These are phyloP conservation scores for Botrytis squamosa DNA, from an alignment of 2,329 filamentous ascomycete genomes.

Conservation along the genomic window DNA sequence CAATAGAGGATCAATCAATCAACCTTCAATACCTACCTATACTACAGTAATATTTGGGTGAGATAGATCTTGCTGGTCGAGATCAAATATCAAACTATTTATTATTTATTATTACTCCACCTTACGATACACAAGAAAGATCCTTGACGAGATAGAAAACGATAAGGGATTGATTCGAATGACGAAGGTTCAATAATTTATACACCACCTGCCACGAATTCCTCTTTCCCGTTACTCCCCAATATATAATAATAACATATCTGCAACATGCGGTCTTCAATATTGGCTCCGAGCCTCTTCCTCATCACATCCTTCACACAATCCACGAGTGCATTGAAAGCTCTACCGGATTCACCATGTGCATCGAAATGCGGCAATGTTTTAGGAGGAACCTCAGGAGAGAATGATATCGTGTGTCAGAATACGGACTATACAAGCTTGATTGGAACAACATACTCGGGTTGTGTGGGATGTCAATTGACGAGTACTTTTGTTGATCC, in stretches of 20 bases:
- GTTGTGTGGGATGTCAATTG: constrained; percentile 36
- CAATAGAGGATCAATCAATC: neutral
- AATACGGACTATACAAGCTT: constrained; percentile 26
- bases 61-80: constrained; percentile 32
- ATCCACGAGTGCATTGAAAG: constrained; percentile 29
- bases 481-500: constrained; percentile 48
- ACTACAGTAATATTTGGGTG: neutral
- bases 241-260: constrained; percentile 10
- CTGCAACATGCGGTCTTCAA: constrained; percentile 31
- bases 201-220: neutral
- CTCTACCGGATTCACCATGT: constrained; percentile 33
- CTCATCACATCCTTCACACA: constrained; percentile 28
- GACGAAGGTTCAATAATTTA: constrained; percentile 17
- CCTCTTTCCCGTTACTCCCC: neutral
- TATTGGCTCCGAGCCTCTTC: constrained; percentile 25
- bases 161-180: constrained; percentile 13
- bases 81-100: constrained; percentile 15
- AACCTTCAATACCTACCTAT: neutral
- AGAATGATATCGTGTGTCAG: constrained; percentile 35
- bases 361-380: constrained; percentile 36
- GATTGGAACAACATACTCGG: constrained; percentile 29
- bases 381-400: constrained; percentile 29
- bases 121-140: constrained; percentile 6
- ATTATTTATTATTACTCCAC: neutral
- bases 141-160: neutral